Evolutionary conservation across 148 eudicot species (phyloP).

Genomic region (Simmondsia chinensis): DNA sequence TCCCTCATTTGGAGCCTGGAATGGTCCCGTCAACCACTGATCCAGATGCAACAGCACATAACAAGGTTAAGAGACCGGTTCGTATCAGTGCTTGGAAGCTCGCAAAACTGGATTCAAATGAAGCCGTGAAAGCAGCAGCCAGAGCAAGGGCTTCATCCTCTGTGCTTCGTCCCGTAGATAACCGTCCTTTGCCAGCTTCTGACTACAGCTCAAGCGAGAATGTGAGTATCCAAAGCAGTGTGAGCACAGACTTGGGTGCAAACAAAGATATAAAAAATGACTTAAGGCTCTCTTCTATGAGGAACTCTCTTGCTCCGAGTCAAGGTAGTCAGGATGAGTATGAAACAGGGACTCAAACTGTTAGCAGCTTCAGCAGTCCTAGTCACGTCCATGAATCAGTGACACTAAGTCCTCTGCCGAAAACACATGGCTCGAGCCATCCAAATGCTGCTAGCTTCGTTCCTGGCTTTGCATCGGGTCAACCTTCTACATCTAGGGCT

Average conservation of each 20-base stretch:
- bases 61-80: slow-evolving; percentile 54
- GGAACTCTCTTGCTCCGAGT: slow-evolving; percentile 59
- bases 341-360: slow-evolving; percentile 80
- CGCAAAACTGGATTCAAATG: slow-evolving; percentile 75
- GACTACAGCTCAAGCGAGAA: slow-evolving; percentile 80
- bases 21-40: slow-evolving; percentile 89
- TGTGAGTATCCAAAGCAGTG: slow-evolving; percentile 72
- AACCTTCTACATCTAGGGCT: slow-evolving; percentile 23
- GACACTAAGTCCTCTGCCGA: slow-evolving; percentile 77
- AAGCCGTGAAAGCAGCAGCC: slow-evolving; percentile 85
- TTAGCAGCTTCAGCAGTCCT: slow-evolving; percentile 90
- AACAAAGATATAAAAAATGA: slow-evolving; percentile 46
- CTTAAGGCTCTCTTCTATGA: slow-evolving; percentile 25
- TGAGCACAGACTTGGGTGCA: slow-evolving; percentile 59
- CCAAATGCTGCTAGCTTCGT: slow-evolving; percentile 14
- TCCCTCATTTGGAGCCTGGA: slow-evolving; percentile 92
- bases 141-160: slow-evolving; percentile 98
- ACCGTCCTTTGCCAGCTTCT: slow-evolving; percentile 25
- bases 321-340: slow-evolving; percentile 87
- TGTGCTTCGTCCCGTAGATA: slow-evolving; percentile 72
- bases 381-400: slow-evolving; percentile 78
- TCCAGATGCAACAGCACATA: slow-evolving; percentile 64
- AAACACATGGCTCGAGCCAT: slow-evolving; percentile 32
- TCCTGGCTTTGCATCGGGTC: slow-evolving; percentile 22
- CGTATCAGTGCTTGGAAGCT: slow-evolving; percentile 89